Conservation (phyloP, 495 filamentous ascomycete genomes). For the Friedmanniomyces simplex region DNA sequence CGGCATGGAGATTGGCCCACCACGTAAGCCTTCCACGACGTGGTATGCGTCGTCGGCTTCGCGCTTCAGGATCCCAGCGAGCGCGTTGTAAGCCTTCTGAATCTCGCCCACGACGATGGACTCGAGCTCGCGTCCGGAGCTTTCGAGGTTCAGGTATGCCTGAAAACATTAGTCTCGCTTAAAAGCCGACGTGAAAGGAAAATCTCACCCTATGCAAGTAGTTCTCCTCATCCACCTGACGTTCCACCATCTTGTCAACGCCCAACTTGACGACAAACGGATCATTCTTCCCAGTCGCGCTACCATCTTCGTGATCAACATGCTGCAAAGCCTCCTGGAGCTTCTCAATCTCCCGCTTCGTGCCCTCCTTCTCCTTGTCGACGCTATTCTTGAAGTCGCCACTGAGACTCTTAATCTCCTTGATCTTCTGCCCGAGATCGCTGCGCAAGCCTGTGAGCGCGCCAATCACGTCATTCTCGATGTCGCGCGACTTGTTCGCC, state of each 20-base stretch:
- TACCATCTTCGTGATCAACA: conserved; percentile 63
- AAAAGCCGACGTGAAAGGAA: no score
- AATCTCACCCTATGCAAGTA: conserved; percentile 45
- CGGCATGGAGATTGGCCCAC: conserved; percentile 75
- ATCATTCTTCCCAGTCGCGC: conserved; percentile 73
- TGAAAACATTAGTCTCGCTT: conserved; percentile 30
- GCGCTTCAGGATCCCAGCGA: conserved; percentile 76
- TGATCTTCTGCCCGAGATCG: conserved; percentile 89
- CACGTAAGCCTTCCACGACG: conserved; percentile 70
- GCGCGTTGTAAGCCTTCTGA: conserved; percentile 90
- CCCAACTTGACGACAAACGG: conserved; percentile 76
- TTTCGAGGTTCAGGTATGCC: conserved; percentile 92
- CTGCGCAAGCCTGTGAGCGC: conserved; percentile 75
- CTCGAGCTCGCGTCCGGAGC: conserved; percentile 87
- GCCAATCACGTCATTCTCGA: conserved; percentile 81
- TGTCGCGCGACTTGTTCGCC: conserved; percentile 79
- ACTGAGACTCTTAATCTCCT: conserved; percentile 87
- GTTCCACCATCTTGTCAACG: conserved; percentile 81
- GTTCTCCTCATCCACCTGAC: conserved; percentile 93
- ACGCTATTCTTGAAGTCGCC: conserved; percentile 91
- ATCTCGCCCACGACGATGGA: conserved; percentile 94
- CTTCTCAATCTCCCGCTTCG: conserved; percentile 58
- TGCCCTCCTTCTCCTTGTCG: conserved; percentile 66
- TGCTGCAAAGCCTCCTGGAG: conserved; percentile 71
- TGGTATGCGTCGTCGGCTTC: conserved; percentile 75